Evolutionary conservation across 768 basidiomycete genomes (phyloP), one percentile per base, ranked within the genome.

Genomic region (Favolaschia claudopus): DNA sequence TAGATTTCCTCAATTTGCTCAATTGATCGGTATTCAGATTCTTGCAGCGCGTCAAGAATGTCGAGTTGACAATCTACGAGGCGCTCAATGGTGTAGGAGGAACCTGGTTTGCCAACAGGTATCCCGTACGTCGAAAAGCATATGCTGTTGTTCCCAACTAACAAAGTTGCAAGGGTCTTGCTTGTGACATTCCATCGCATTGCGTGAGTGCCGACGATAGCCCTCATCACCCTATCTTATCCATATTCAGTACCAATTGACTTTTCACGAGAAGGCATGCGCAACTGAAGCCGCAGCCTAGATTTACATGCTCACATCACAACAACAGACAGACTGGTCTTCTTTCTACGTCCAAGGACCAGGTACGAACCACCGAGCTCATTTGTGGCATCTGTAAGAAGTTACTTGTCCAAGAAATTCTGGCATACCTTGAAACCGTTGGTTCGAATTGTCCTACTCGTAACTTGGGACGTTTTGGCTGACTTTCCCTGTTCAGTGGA

Each of bases 121-220:
- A 86, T 66, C 84, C 85, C 5, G 83, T 83, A n/a, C n/a, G n/a
- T n/a, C n/a, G 44, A 66, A 77, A 38, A 34, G 17, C 37, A 53
- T 50, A 27, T 19, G 14, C n/a, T n/a, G 5, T 27, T 39, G n/a
- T 24, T 37, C 7, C 28, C 38, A 40, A 34, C 24, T 39, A 37
- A n/a, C 49, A 28, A n/a, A 55, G 25, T 55, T 55, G 13, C 29
- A 48, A 85, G 76, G 85, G 86, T 9, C 67, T 87, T 10, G 79
- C 82, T n/a, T 88, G 87, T 63, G 87, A 88, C 65, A 79, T 87
- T 20, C 86, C 86, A 12, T 77, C 85, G 2, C 84, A 85, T 55
- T 77, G 76, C 34, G 85, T 86, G 38, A 49, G 56, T 45, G 2
- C 12, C 24, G 29, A 13, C 12, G 29, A 66, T 27, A 3, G 17